Base-by-base conservation (phyloP, 805 yeast genomes). In the Dipodascus albidus region DNA sequence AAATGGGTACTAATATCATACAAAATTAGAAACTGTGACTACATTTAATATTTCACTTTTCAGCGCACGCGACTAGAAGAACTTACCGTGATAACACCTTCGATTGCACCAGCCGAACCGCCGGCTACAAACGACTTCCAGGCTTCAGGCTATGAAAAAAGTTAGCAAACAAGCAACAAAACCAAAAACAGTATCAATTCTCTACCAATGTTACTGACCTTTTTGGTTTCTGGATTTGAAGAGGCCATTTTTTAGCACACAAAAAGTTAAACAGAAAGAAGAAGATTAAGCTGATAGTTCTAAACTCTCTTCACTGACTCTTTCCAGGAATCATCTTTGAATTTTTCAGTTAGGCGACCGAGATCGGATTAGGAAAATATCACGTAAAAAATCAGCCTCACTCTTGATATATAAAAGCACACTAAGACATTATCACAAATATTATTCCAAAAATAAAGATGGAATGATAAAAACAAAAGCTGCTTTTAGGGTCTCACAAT, bases 51-150 rank as follows among this genome's bases (percentile, higher is more conserved):
- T 11, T 8, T 35, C 17, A 41, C 20, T 6, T 19, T 17, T 41
- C n/a, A 48, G 8, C 14, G 20, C n/a, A 38, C 44, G 44, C 17
- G 17, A 38, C n/a, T 11, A n/a, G 9, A 4, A 14, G 14, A 11
- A 53, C 61, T n/a, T 53, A 58, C 61, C 0, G 98, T 91, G 49
- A 87, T 76, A 42, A 80, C 80, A 33, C 96, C 96, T 70, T 91
- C 99, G 8, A 68, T 62, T 14, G 70, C 73, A 22, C 76, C 73
- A n/a, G 74, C 76, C 2, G 71, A 62, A 3, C 75, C 76, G 1
- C 76, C 76, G 22, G 77, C 77, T 2, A 72, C 68, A 48, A 73
- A 67, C 20, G 75, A 70, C 54, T 62, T 62, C 65, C 65, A 62
- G 17, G 64, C 57, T 14, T 62, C 65, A 2, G 60, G 55, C 62